Evolutionary conservation across 2,329 filamentous ascomycete genomes (phyloP).

Genomic region (Sphaerulina populicola): DNA sequence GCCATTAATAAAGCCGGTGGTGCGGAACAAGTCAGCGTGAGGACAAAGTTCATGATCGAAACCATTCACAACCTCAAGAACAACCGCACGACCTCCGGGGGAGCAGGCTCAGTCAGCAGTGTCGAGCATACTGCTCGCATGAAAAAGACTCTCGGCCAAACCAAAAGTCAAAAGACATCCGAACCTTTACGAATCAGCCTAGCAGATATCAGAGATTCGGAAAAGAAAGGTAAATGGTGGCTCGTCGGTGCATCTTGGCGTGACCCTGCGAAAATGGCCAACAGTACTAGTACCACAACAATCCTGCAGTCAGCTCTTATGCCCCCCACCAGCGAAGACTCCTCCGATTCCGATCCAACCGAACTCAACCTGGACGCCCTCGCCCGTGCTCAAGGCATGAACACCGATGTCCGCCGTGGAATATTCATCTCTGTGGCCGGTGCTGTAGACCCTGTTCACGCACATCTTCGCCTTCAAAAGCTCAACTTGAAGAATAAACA

Average conservation of each 20-base stretch:
- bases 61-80: conserved; percentile 92
- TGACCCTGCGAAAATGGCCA: conserved; percentile 32
- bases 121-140: conserved; percentile 79
- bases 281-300: conserved; percentile 2
- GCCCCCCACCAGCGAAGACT: conserved; percentile 21
- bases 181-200: conserved; percentile 77
- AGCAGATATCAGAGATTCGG: conserved; percentile 70
- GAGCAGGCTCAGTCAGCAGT: conserved; percentile 60
- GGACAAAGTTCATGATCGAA: conserved; percentile 96
- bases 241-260: conserved; percentile 90
- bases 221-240: conserved; percentile 96
- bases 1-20: conserved; percentile 56
- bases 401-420: conserved; percentile 75
- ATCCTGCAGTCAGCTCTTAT: conserved; percentile 11
- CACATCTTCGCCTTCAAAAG: conserved; percentile 68
- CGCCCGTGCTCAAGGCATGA: conserved; percentile 76
- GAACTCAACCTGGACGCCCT: conserved; percentile 59
- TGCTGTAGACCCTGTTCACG: conserved; percentile 74
- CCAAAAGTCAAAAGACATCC: conserved; percentile 61
- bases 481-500: conserved; percentile 79
- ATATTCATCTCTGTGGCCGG: conserved; percentile 91
- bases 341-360: conserved; percentile 29
- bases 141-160: conserved; percentile 74
- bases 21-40: conserved; percentile 65
- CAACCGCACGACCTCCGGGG: conserved; percentile 73